phyloP scores from a whole-genome alignment of 345 rosid genomes.

The Ailanthus altissimus region DNA sequence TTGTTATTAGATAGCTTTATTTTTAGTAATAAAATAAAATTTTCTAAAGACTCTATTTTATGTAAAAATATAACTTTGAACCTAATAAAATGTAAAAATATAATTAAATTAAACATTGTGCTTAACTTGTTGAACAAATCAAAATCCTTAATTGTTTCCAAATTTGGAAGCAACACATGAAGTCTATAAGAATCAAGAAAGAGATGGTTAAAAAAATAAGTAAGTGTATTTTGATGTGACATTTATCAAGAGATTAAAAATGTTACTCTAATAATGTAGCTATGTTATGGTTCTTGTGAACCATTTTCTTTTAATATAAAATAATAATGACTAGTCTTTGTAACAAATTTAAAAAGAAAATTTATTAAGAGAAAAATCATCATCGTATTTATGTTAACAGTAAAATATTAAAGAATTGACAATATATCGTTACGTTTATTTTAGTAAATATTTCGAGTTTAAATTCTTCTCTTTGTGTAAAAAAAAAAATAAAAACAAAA shows the following conservation, averaged over 20 bases:
- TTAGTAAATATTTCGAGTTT: too few relatives aligned
- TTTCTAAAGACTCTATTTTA: too few relatives aligned
- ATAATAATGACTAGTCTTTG: too few relatives aligned
- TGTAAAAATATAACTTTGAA: not conserved
- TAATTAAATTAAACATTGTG: not conserved
- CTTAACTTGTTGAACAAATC: not conserved
- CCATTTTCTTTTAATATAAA: not conserved
- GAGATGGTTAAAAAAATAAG: not conserved
- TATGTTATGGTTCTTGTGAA: not conserved
- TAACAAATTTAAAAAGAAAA: not conserved
- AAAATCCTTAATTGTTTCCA: not conserved
- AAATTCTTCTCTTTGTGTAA: too few relatives aligned
- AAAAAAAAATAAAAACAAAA: not conserved
- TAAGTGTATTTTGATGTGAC: slow-evolving; percentile 4
- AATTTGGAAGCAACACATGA: not conserved
- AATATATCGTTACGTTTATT: too few relatives aligned
- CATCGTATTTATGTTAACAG: too few relatives aligned
- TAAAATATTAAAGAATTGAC: too few relatives aligned
- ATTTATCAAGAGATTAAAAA: not conserved
- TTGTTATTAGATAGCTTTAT: not conserved
- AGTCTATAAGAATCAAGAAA: not conserved
- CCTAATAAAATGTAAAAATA: not conserved
- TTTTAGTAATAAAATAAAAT: not conserved
- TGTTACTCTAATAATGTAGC: not conserved
- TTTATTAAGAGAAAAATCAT: too few relatives aligned